Evolutionary conservation across 768 basidiomycete species (phyloP).

Genomic region (Rhodosporidiobolus odoratus): DNA sequence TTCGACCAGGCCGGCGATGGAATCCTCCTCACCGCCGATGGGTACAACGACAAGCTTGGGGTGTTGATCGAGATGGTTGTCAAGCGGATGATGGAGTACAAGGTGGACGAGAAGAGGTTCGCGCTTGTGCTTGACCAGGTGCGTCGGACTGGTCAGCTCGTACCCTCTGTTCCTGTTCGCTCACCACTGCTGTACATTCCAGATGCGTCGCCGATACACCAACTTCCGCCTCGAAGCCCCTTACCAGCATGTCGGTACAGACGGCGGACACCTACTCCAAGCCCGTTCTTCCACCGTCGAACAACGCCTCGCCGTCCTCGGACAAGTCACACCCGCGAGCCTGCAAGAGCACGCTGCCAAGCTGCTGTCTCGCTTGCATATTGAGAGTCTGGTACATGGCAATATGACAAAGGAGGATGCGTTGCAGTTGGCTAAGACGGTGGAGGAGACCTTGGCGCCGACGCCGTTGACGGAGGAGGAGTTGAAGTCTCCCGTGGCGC

Average conservation of each 20-base stretch:
- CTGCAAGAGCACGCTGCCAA: slow-evolving; percentile 59
- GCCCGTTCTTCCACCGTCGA: slow-evolving; percentile 68
- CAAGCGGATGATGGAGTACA: slow-evolving; percentile 60
- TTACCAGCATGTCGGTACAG: slow-evolving; percentile 72
- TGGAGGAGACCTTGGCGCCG: slow-evolving; percentile 61
- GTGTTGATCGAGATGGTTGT: slow-evolving; percentile 68
- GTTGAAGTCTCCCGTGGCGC: slow-evolving; percentile 52
- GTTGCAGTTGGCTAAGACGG: slow-evolving; percentile 62
- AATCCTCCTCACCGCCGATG: slow-evolving; percentile 62
- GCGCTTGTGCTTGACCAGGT: slow-evolving; percentile 81
- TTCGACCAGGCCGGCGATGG: slow-evolving; percentile 62
- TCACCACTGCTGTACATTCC: slow-evolving; percentile 6
- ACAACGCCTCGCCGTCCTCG: slow-evolving; percentile 70
- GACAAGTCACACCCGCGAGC: slow-evolving; percentile 61
- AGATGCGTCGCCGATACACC: slow-evolving; percentile 72
- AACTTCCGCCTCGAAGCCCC: slow-evolving; percentile 85
- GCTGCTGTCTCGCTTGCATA: slow-evolving; percentile 61
- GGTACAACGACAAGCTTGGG: slow-evolving; percentile 85
- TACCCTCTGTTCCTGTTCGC: background rate
- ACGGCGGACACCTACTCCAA: slow-evolving; percentile 63
- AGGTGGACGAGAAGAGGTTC: slow-evolving; percentile 66
- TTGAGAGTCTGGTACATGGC: slow-evolving; percentile 71
- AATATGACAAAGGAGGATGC: slow-evolving; percentile 84
- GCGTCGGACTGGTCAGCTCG: slow-evolving; percentile 24
- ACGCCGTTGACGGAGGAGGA: slow-evolving; percentile 57